These are phyloP conservation scores for Geranium brycei DNA, from an alignment of 345 rosid genomes.

Conservation along the genomic window DNA sequence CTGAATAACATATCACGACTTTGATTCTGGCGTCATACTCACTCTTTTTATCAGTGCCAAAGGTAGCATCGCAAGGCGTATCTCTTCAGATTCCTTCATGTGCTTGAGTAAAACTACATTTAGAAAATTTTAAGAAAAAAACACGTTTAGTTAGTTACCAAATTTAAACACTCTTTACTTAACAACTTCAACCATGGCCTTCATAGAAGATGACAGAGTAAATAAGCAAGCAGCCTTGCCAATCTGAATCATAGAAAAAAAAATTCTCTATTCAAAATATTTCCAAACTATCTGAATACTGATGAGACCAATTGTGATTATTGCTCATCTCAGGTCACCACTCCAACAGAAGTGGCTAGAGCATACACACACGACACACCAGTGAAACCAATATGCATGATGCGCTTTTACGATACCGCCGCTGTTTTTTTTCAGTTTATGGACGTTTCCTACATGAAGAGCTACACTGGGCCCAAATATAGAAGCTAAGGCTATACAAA, in stretches of 20 bases:
- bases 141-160: background rate
- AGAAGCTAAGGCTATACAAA: too few relatives aligned
- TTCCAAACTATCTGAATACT: too few relatives aligned
- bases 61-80: slow-evolving; percentile 75
- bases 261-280: too few relatives aligned
- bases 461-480: too few relatives aligned
- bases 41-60: slow-evolving; percentile 73
- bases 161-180: background rate
- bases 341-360: too few relatives aligned
- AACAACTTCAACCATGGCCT: background rate
- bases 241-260: background rate
- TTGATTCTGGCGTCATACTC: slow-evolving; percentile 11
- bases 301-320: too few relatives aligned
- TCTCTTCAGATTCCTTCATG: slow-evolving; percentile 70
- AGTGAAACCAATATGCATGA: too few relatives aligned
- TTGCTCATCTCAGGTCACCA: too few relatives aligned
- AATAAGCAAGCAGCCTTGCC: background rate
- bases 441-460: too few relatives aligned
- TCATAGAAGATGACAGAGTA: background rate
- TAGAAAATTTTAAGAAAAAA: slow-evolving; percentile 2
- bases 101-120: slow-evolving; percentile 43
- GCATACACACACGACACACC: too few relatives aligned
- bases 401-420: too few relatives aligned
- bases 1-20: background rate
- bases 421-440: too few relatives aligned